A percentile compares a stretch with the other conserved stretches of the same genome.
phyloP scores from a whole-genome alignment of 768 basidiomycete genomes.

The Panus rudis region DNA sequence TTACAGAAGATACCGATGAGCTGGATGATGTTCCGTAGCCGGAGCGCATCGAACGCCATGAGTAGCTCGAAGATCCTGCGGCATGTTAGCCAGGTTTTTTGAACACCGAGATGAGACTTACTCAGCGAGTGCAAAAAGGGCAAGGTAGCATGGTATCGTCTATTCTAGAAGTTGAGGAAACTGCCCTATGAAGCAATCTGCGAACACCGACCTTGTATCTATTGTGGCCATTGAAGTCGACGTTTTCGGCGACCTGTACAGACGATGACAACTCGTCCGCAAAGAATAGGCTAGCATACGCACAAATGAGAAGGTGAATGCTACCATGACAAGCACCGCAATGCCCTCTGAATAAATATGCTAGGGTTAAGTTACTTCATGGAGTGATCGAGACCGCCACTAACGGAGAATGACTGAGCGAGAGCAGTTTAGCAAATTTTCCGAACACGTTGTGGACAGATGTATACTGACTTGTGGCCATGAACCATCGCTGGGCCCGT shows the following conservation, averaged over 20 bases:
- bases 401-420: constrained; percentile 14
- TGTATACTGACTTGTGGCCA: constrained; percentile 52
- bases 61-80: constrained; percentile 68
- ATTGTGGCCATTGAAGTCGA: constrained; percentile 31
- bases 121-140: constrained; percentile 79
- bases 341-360: constrained; percentile 50
- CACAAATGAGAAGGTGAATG: constrained; percentile 59
- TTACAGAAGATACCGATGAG: constrained; percentile 64
- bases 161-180: constrained; percentile 17
- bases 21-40: constrained; percentile 73
- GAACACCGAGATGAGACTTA: constrained; percentile 26
- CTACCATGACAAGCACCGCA: constrained; percentile 70
- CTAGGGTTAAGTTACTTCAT: too few species aligned
- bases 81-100: constrained; percentile 4
- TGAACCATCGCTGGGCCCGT: constrained; percentile 64
- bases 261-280: background rate
- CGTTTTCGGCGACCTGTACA: constrained; percentile 44
- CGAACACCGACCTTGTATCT: constrained; percentile 56
- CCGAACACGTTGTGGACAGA: background rate
- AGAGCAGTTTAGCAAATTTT: background rate
- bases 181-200: background rate
- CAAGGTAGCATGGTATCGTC: constrained; percentile 82
- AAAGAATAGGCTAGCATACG: constrained; percentile 16
- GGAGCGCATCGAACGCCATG: constrained; percentile 80
- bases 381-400: background rate